phyloP scores from a whole-genome alignment of 495 filamentous ascomycete species.

The Podospora pseudopauciseta region DNA sequence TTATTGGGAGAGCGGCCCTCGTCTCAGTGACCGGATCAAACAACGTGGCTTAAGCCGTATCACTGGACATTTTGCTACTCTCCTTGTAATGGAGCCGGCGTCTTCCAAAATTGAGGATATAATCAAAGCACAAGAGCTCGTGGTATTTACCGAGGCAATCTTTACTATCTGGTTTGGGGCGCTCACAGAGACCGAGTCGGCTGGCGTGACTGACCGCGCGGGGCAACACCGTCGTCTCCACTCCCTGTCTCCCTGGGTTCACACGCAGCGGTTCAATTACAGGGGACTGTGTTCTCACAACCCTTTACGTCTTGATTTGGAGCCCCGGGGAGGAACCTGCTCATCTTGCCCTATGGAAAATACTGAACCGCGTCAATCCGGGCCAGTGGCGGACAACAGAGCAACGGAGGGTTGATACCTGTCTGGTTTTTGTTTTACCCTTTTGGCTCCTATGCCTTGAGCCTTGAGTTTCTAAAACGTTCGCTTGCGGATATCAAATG shows the following conservation, averaged over 20 bases:
- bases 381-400: neutral
- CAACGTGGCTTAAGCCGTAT: neutral
- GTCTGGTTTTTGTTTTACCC: neutral
- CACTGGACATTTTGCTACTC: slow-evolving; percentile 1
- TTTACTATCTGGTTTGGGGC: neutral
- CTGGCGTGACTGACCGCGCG: neutral
- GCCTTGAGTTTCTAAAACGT: neutral
- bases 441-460: neutral
- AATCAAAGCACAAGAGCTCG: neutral
- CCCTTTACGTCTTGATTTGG: neutral
- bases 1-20: neutral
- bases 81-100: neutral
- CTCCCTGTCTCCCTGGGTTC: neutral
- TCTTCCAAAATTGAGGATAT: neutral
- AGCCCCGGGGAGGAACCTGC: neutral
- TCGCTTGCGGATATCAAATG: too few species aligned
- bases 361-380: neutral
- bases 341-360: neutral
- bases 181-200: neutral
- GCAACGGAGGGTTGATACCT: neutral
- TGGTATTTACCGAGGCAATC: neutral
- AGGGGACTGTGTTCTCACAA: slow-evolving; percentile 1
- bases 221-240: neutral
- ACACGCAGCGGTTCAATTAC: neutral
- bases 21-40: neutral